Percentiles rank a stretch among this genome's conserved stretches.
These are phyloP conservation scores for Novymonas esmeraldas DNA, from an alignment of 208 protist genomes.

Conservation along the genomic window DNA sequence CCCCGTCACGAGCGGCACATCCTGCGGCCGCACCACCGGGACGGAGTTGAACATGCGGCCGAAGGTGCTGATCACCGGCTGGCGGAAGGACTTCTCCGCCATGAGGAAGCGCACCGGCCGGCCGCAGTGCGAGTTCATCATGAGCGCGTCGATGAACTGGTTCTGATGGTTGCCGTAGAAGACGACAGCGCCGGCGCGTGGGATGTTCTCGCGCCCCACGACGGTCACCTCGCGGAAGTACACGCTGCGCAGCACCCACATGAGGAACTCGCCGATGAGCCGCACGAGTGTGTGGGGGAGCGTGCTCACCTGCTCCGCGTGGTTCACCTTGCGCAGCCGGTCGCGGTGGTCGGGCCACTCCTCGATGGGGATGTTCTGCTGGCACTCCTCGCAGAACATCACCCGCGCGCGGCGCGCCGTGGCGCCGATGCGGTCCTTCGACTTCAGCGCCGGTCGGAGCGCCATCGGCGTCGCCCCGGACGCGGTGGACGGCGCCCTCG, in stretches of 20 bases:
- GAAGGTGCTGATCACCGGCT: constrained; percentile 81
- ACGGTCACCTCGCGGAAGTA: constrained; percentile 94
- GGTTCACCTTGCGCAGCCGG: constrained; percentile 59
- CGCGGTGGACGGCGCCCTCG: neutral
- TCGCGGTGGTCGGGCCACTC: constrained; percentile 85
- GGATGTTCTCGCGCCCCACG: constrained; percentile 89
- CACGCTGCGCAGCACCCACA: constrained; percentile 86
- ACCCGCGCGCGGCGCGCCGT: constrained; percentile 28
- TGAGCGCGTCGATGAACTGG: constrained; percentile 92
- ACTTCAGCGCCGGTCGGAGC: constrained; percentile 27
- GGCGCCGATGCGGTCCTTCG: constrained; percentile 58
- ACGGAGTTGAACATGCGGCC: constrained; percentile 90
- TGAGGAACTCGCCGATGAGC: constrained; percentile 82
- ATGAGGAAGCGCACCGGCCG: constrained; percentile 91
- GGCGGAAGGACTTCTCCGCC: constrained; percentile 90
- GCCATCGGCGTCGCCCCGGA: neutral
- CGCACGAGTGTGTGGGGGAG: constrained; percentile 51
- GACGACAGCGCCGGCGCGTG: constrained; percentile 84
- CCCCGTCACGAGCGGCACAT: constrained; percentile 71
- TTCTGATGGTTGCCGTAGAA: constrained; percentile 96
- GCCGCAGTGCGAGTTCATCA: constrained; percentile 87
- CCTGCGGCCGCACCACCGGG: constrained; percentile 92
- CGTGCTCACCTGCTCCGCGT: constrained; percentile 54
- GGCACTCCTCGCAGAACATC: constrained; percentile 64
- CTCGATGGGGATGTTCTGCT: constrained; percentile 59